Evolutionary conservation across 768 basidiomycete species (phyloP), one percentile per base, ranked within the genome.

Genomic region (Termitomyces heimii): DNA sequence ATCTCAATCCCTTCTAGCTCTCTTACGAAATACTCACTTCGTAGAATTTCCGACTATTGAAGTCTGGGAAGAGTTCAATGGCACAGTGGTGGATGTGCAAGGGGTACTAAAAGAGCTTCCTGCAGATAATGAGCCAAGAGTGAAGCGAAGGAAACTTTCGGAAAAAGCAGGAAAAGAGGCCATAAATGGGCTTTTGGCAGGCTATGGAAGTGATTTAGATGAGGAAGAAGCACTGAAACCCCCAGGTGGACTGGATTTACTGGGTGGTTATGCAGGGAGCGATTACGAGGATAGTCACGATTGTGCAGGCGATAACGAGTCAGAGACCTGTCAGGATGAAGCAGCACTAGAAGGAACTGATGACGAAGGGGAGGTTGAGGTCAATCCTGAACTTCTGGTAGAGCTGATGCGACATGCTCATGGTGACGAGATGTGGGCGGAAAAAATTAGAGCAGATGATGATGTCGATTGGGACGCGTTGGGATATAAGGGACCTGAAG

Each of bases 21-120:
- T 78, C 8, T 72, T 96, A 45, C 76, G 73, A 35, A 71, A 82
- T 50, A 88, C 82, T 43, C 74, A 82, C 29, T 93, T 94, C 68
- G 79, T 89, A 32, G 94, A 96, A 68, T 96, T 82, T 65, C 94
- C 94, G 7, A 85, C 85, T 1, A 82, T 96, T 45, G 87, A 93
- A 55, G 70, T 95, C 6, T 86, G 85, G 76, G 82, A 86, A 47
- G 80, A 84, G 31, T 94, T 92, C 69, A 70, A 69, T 8, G 86
- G 83, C 7, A 74, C 74, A 9, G 64, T 91, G n/a, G 73, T 88
- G 16, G 80, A 88, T 56, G 75, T 76, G 43, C 67, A 76, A 47
- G 85, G 85, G 2, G 60, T 71, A 5, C 64, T 81, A 35, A 70
- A 66, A 44, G 73, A 75, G 44, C 37, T 48, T 29, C 62, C 64